These are phyloP conservation scores for Trichosanthes cucumerina DNA, from an alignment of 306 rosid genomes.

Conservation along the genomic window DNA sequence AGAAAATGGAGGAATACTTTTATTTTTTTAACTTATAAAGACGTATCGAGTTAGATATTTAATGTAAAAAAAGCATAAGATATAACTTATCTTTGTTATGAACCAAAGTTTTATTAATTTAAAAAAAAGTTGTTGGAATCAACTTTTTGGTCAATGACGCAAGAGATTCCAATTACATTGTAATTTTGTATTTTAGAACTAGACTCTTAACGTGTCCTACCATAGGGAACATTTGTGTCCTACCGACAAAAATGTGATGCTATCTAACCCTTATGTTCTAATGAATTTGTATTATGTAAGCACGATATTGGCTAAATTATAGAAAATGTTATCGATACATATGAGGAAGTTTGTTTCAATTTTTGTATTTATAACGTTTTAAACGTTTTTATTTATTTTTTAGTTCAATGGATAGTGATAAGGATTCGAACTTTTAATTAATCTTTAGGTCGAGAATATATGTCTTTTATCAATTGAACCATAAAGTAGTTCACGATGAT, in stretches of 20 bases:
- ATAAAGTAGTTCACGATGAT: too few species aligned
- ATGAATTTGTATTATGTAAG: too few species aligned
- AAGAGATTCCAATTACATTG: not conserved
- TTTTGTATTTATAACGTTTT: too few species aligned
- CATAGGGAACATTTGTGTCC: not conserved
- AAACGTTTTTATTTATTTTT: too few species aligned
- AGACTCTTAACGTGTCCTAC: not conserved
- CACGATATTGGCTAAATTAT: too few species aligned
- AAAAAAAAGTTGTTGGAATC: constrained; percentile 1
- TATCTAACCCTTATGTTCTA: too few species aligned
- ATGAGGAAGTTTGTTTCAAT: too few species aligned
- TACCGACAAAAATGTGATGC: not conserved
- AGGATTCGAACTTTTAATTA: too few species aligned
- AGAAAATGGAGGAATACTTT: not conserved
- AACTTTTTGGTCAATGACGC: not conserved
- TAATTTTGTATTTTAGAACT: not conserved
- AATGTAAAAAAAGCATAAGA: not conserved
- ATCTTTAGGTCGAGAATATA: too few species aligned
- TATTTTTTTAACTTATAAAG: not conserved
- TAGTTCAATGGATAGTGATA: too few species aligned
- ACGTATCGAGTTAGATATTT: not conserved
- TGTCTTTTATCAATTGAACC: too few species aligned
- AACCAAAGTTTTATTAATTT: not conserved
- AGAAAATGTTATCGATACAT: too few species aligned
- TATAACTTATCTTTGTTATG: not conserved